phyloP scores from a whole-genome alignment of 2,329 filamentous ascomycete genomes.

The Colletotrichum limetticola region DNA sequence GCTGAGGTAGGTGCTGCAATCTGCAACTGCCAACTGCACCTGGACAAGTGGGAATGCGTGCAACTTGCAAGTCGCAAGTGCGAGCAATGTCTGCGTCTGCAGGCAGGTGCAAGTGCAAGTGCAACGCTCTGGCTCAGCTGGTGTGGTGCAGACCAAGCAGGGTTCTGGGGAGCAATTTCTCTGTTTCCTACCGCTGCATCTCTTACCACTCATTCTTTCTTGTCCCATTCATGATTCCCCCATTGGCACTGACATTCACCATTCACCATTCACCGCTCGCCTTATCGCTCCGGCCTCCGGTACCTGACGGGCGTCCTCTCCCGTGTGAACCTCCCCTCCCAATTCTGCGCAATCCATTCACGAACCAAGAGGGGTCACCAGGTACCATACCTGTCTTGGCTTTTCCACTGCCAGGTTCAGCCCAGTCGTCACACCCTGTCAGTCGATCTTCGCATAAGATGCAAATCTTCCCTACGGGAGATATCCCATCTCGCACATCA shows the following conservation, averaged over 20 bases:
- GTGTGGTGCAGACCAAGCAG: background rate
- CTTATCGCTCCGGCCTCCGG: background rate
- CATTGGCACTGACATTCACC: background rate
- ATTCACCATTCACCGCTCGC: background rate
- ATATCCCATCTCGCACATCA: constrained; percentile 35
- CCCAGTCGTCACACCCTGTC: constrained; percentile 29
- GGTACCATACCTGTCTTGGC: constrained; percentile 1
- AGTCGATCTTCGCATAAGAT: constrained; percentile 35
- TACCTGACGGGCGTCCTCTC: constrained; percentile 14
- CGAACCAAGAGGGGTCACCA: constrained; percentile 11
- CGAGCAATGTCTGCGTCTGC: background rate
- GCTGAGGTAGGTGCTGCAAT: background rate
- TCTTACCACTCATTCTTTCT: background rate
- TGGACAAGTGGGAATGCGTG: constrained; percentile 6
- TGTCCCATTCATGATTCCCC: background rate
- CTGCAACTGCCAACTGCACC: background rate
- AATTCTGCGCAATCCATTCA: constrained; percentile 26
- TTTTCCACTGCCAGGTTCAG: constrained; percentile 25
- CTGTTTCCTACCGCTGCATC: background rate
- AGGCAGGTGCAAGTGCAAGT: background rate
- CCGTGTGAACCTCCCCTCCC: constrained; percentile 21
- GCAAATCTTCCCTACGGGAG: constrained; percentile 35
- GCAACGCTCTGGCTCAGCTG: background rate
- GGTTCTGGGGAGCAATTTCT: constrained; percentile 5
- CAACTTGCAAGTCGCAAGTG: background rate